Evolutionary conservation across 345 rosid species (phyloP), one percentile per base, ranked within the genome.

Genomic region (Brassica rapa): DNA sequence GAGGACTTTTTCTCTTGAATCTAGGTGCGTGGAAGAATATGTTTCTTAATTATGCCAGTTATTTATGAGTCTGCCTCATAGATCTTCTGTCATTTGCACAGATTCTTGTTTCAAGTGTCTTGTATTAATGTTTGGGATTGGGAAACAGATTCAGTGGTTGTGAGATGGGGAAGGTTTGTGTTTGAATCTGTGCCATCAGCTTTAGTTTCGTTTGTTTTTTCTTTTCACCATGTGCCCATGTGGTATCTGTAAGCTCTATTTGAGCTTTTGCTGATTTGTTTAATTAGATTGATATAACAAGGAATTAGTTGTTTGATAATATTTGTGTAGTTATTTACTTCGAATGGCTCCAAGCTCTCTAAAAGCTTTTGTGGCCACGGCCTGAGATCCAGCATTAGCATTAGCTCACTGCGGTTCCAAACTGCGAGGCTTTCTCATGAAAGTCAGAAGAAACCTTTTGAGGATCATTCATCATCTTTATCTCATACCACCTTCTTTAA

Each of bases 101-200:
- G 51, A 10, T 68, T 61, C 49, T 16, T 69, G 69, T 73, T 79
- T 41, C 29, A 1, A 19, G 49, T 33, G 74, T 78, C 78, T 67
- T 49, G 66, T 68, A 67, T 66, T 59, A 73, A 23, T 12, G 70
- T 73, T 74, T 62, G 74, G 51, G 78, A 49, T 24, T 14, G 53
- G 78, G 74, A 61, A 46, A 60, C 63, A 67, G 82, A 68, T 68
- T 73, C 66, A 25, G 5, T 53, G 66, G 62, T 80, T 70, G 77
- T 60, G 29, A 35, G 70, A 11, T 16, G 56, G 73, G 82, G 21
- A 61, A 79, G 73, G 70, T 73, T 60, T 66, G 82, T 66, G 73
- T 79, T 73, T 79, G 25, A 29, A 30, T 68, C 12, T 51, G 66
- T 79, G 78, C 21, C 23, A 51, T 73, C 16, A 19, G 21, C 21